phyloP scores from a whole-genome alignment of 2,329 filamentous ascomycete species.

The Sporothrix brunneoviolacea region DNA sequence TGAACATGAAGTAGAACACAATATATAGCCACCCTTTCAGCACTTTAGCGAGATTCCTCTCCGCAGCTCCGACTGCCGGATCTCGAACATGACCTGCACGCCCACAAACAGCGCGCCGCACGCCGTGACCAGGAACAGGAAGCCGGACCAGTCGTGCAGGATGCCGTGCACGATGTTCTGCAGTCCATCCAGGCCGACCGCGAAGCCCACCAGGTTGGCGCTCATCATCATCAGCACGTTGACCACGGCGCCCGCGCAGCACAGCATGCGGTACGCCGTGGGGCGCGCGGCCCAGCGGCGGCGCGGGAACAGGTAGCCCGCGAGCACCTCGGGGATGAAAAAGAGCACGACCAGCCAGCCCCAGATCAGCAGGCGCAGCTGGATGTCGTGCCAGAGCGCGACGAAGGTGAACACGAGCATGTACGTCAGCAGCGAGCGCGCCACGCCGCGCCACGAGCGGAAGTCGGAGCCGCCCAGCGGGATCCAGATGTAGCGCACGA shows the following conservation, averaged over 20 bases:
- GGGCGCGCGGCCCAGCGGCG: slow-evolving; percentile 63
- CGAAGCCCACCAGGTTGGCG: slow-evolving; percentile 92
- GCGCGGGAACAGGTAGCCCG: slow-evolving; percentile 63
- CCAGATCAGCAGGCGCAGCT: slow-evolving; percentile 85
- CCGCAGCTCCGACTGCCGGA: slow-evolving; percentile 76
- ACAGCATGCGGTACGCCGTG: slow-evolving; percentile 70
- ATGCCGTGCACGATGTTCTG: slow-evolving; percentile 70
- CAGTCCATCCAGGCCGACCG: slow-evolving; percentile 82
- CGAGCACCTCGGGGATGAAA: slow-evolving; percentile 80
- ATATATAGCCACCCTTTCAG: too few relatives aligned
- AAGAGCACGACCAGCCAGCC: slow-evolving; percentile 95
- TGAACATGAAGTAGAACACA: too few relatives aligned
- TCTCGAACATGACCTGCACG: slow-evolving; percentile 93
- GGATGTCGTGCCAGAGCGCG: slow-evolving; percentile 95
- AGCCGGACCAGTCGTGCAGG: slow-evolving; percentile 62
- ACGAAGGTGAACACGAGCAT: slow-evolving; percentile 91
- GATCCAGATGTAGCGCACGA: slow-evolving; percentile 87
- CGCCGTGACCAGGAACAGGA: slow-evolving; percentile 65
- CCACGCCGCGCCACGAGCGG: slow-evolving; percentile 37
- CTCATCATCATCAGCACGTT: slow-evolving; percentile 95
- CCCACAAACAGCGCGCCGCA: slow-evolving; percentile 75
- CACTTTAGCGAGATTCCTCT: slow-evolving; percentile 80
- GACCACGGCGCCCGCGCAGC: slow-evolving; percentile 69
- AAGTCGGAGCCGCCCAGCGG: slow-evolving; percentile 70
- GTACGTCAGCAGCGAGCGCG: slow-evolving; percentile 65